Evolutionary conservation across 106 monocot species (phyloP), one percentile per base, ranked within the genome.

Genomic region (Vanilla planifolia): DNA sequence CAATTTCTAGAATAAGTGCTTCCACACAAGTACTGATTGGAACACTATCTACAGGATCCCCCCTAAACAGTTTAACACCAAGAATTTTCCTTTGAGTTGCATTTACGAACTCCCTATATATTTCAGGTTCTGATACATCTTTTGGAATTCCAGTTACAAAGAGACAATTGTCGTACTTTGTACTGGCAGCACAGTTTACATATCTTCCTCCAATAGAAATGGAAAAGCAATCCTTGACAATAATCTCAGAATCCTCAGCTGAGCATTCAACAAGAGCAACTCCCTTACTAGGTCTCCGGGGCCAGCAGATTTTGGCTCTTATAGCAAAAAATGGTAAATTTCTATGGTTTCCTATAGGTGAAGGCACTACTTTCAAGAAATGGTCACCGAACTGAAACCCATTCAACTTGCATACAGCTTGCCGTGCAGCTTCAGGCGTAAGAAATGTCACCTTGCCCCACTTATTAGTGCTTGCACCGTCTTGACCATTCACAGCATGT

Each of bases 391-490:
- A 78, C 36, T 88, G 68, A 16, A 85, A 26, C 33, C 64, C 72
- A 63, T 81, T 82, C 62, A 98, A 37, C 37, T 71, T 73, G 8
- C 55, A 35, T 16, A 82, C 64, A 57, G 92, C 88, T 62, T 74
- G 63, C 69, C 82, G 85, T 46, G 85, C 79, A 70, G 57, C 56
- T 48, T 88, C 79, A 30, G 98, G 92, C 39, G 27, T 75, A 55
- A 85, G 71, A 72, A 92, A 98, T 20, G 84, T 88, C 33, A 98
- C 37, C 44, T 64, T 79, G 15, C 92, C 91, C 98, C 91, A 88
- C 67, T 68, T 81, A 55, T 35, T 32, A 43, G 63, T 29, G 11
- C 65, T 73, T 35, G 40, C 16, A 50, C 37, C 65, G 2, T 58
- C 79, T 61, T 57, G 63, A 16, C 58, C 63, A 61, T 13, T 55